Evolutionary conservation across 441 rosid species (phyloP), one percentile per base, ranked within the genome.

Genomic region (Daphne laureola): DNA sequence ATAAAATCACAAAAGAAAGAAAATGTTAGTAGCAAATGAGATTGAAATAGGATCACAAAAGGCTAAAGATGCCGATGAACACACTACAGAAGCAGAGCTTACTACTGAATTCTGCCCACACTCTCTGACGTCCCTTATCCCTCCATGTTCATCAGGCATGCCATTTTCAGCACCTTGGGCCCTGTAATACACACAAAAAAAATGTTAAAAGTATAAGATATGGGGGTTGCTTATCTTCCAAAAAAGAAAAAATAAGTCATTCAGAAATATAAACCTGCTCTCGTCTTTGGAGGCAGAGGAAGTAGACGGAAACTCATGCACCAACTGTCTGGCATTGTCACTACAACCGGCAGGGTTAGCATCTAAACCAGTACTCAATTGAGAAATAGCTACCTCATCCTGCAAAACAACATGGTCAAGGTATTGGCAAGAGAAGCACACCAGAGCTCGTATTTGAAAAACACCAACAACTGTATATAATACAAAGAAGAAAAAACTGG

Each of bases 331-430:
- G 57, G 68, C 65, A 45, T 66, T 71, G 66, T 85, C 86, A 63
- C 58, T 64, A 45, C 71, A 58, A 49, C 57, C 62, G 8, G 78
- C 46, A 49, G 49, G 58, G 65, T 61, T 61, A 47, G 59, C 57
- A 65, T 77, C 87, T 41, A 65, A 71, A 67, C 51, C 57, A 57
- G 62, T 36, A 62, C 62, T 58, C 43, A 70, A 67, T 46, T 65
- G 80, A 49, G 73, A 73, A 62, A 79, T 55, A 50, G 68, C 69
- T 14, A 64, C 70, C 66, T 72, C 86, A 50, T 78, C 90, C 99
- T 83, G 83, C 71, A 67, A 46, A 66, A 47, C 57, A 54, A 47
- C 11, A 31, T 31, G 38, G 38, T 8, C 38, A 31, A 31, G 38
- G 8, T 31, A 31, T 9, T 9, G 38, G 38, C 38, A 61, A 65